Conservation (phyloP, 257 asterid genomes). For the Rubia yunnanensis region DNA sequence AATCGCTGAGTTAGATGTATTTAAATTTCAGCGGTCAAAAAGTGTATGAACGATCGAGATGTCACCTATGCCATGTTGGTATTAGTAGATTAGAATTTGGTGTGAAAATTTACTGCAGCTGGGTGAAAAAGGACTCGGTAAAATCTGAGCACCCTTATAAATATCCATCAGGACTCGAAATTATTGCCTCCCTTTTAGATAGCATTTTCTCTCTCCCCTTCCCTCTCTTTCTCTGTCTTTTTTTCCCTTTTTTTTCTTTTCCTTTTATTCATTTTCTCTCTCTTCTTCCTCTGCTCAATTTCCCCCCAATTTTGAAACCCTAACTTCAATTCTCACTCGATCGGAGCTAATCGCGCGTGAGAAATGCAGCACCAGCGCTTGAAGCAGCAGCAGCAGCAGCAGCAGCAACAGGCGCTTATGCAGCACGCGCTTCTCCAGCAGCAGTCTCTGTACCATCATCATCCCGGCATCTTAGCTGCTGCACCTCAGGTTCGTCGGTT, state of each 20-base stretch:
- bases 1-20: no score
- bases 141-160: conserved; percentile 8
- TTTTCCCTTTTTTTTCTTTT: conserved; percentile 4
- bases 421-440: conserved; percentile 95
- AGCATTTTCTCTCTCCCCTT: conserved; percentile 12
- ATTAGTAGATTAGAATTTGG: no score
- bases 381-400: conserved; percentile 54
- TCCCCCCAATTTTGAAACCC: conserved; percentile 33
- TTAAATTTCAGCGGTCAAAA: no score
- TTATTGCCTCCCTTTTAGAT: conserved; percentile 18
- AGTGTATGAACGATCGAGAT: no score
- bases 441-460: conserved; percentile 82
- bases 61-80: no score
- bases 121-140: conserved; percentile 4
- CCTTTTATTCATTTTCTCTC: conserved; percentile 1
- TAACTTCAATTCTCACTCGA: conserved; percentile 19
- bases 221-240: background rate
- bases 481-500: conserved; percentile 64
- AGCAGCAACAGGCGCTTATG: conserved; percentile 69
- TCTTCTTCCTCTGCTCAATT: conserved; percentile 4
- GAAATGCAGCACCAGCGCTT: conserved; percentile 81
- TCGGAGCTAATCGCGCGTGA: conserved; percentile 20
- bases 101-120: no score
- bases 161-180: conserved; percentile 13
- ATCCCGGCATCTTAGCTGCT: conserved; percentile 87